A percentile compares a stretch with the other conserved stretches of the same genome.
Evolutionary conservation across 2,329 filamentous ascomycete genomes (phyloP).

Genomic region (Pseudocercospora vitis): DNA sequence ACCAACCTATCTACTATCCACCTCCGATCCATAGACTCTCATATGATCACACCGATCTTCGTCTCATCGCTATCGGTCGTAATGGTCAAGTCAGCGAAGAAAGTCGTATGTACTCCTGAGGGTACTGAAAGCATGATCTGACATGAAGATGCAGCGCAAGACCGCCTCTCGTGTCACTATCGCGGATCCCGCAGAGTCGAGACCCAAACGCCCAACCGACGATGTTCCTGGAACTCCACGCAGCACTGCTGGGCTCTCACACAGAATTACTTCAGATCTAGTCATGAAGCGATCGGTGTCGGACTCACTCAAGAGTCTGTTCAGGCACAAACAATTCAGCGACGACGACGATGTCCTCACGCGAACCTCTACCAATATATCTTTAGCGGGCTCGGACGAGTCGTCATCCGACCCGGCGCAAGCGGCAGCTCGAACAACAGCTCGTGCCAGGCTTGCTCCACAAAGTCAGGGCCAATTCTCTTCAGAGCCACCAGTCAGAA

Average conservation of each 20-base stretch:
- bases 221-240: neutral
- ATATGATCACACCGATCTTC: neutral
- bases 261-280: conserved; percentile 10
- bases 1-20: neutral
- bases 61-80: neutral
- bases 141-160: neutral
- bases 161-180: conserved; percentile 1
- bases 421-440: conserved; percentile 2
- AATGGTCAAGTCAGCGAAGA: conserved; percentile 8
- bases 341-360: neutral
- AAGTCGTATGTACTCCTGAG: neutral
- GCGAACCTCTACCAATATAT: neutral
- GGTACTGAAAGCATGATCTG: neutral
- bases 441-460: conserved; percentile 11
- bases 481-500: conserved; percentile 14
- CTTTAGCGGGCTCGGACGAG: neutral
- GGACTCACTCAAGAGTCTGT: conserved; percentile 17
- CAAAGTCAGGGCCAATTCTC: conserved; percentile 17
- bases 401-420: neutral
- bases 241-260: neutral
- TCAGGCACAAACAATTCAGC: conserved; percentile 1
- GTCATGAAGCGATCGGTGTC: conserved; percentile 9
- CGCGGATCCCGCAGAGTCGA: neutral
- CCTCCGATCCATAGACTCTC: neutral
- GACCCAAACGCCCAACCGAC: neutral